Evolutionary conservation across 257 asterid species (phyloP).

Genomic region (Capsicum chinense): DNA sequence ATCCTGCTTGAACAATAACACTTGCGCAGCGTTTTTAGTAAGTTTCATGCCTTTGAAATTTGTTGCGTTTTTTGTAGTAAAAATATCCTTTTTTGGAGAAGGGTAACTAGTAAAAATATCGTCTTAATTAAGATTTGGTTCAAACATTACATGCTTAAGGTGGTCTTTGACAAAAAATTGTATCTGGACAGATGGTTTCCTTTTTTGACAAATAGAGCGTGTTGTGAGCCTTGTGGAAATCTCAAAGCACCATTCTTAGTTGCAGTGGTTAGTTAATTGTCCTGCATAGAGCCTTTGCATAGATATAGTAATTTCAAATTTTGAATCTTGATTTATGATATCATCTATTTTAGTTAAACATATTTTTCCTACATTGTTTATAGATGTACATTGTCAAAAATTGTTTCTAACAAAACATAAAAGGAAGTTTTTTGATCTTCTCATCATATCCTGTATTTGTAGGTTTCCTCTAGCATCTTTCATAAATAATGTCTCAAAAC

Average conservation of each 20-base stretch:
- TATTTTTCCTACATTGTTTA: slow-evolving; percentile 1
- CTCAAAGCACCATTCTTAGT: slow-evolving; percentile 98
- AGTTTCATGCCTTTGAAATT: neutral
- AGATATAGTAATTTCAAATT: neutral
- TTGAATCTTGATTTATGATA: slow-evolving; percentile 17
- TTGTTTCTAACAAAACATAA: slow-evolving; percentile 1
- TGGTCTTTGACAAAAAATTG: slow-evolving; percentile 14
- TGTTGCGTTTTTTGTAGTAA: neutral
- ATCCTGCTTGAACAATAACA: slow-evolving; percentile 6
- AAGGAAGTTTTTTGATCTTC: slow-evolving; percentile 2
- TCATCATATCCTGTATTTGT: neutral
- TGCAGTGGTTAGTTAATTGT: slow-evolving; percentile 87
- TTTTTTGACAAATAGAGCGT: slow-evolving; percentile 85
- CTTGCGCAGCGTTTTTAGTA: neutral
- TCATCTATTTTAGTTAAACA: slow-evolving; percentile 18
- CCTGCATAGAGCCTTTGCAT: slow-evolving; percentile 29
- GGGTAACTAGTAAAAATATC: neutral
- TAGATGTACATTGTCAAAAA: neutral
- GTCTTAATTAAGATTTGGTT: slow-evolving; percentile 7
- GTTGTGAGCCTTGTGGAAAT: slow-evolving; percentile 98
- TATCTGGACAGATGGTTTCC: slow-evolving; percentile 90
- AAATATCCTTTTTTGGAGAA: too few species aligned
- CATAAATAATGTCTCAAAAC: neutral
- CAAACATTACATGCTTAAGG: neutral
- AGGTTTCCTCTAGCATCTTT: neutral